Evolutionary conservation across 495 filamentous ascomycete species (phyloP).

Genomic region (Aspergillus indologenus): DNA sequence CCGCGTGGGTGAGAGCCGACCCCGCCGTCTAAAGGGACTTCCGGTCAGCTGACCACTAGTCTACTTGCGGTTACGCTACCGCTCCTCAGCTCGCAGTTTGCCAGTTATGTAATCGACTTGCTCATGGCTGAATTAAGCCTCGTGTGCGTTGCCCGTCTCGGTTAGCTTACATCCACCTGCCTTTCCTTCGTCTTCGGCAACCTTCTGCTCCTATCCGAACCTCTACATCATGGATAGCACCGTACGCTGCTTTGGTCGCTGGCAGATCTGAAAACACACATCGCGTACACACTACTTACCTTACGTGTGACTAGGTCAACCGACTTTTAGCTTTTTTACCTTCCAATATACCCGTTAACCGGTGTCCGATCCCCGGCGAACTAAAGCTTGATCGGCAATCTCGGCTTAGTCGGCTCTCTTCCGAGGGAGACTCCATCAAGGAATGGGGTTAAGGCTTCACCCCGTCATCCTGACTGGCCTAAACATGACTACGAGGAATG

Average conservation of each 20-base stretch:
- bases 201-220: background rate
- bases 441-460: background rate
- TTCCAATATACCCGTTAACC: background rate
- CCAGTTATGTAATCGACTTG: background rate
- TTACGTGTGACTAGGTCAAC: too few species aligned
- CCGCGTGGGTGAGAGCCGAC: background rate
- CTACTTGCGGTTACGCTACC: background rate
- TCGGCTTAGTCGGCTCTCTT: background rate
- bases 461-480: background rate
- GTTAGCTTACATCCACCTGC: background rate
- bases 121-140: background rate
- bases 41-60: slow-evolving; percentile 2
- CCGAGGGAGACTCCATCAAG: background rate
- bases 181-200: background rate
- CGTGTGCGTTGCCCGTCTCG: background rate
- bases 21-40: slow-evolving; percentile 4
- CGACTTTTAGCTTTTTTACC: background rate
- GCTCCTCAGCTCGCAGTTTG: too few species aligned
- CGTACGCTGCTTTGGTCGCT: too few species aligned
- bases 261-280: background rate
- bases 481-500: background rate
- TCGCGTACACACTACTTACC: too few species aligned
- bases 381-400: background rate
- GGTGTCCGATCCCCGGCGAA: background rate
- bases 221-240: too few species aligned